Evolutionary conservation across 176 grass and related monocot species (phyloP), one percentile per base, ranked within the genome.

Genomic region (Miscanthus lutarioriparius): DNA sequence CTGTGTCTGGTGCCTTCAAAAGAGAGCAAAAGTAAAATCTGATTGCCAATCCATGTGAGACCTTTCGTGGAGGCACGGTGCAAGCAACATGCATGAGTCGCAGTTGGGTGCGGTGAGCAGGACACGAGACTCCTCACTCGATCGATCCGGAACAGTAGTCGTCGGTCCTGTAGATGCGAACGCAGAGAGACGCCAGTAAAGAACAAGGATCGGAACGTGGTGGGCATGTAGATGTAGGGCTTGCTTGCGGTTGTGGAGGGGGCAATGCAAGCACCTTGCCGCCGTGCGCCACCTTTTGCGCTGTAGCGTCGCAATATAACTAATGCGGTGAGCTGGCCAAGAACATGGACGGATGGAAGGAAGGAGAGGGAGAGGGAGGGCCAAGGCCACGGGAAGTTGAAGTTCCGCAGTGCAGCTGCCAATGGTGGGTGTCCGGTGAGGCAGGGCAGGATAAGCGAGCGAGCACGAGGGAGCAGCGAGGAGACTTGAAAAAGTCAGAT

Each of bases 251-350:
- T 67, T 49, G 84, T 74, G 85, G 85, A 81, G 44, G 45, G 43
- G 49, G 15, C 3, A 35, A 5, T 16, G 17, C 77, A 81, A 65
- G 63, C 77, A 74, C 87, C 27, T 36, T 36, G 35, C 35, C 35
- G 7, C n/a, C 43, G 61, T 27, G 41, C 30, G 44, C 45, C 47
- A 53, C 67, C 84, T 86, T 86, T 83, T 86, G 80, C 67, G 88
- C 74, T 90, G 88, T 72, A 67, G 84, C 56, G 86, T 78, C 66
- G 87, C 67, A 89, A 80, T 84, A 79, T 82, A 86, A 76, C 77
- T 79, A 74, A 83, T 83, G 74, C 84, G 4, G 74, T 90, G 88
- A 90, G 88, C 84, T 90, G 88, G 88, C 86, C 70, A 40, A 47
- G 66, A 87, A 86, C 88, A 83, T 90, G 78, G 82, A 40, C 51